Evolutionary conservation across 495 filamentous ascomycete genomes (phyloP).

Genomic region (Darksidea phi): DNA sequence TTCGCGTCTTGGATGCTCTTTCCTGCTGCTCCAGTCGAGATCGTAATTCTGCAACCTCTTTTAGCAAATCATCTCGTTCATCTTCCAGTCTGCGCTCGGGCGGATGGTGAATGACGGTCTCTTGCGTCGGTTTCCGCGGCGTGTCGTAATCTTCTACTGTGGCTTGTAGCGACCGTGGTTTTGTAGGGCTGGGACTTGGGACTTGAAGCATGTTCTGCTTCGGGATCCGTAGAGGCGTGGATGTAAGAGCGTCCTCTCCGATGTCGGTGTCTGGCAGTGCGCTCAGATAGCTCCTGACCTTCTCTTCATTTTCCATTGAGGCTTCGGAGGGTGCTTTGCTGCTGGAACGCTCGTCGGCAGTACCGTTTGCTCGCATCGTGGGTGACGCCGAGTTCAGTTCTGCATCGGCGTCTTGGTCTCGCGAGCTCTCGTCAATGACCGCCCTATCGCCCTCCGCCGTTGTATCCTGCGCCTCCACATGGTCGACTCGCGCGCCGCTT

Average conservation of each 20-base stretch:
- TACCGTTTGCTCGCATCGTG: slow-evolving; percentile 24
- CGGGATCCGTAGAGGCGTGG: slow-evolving; percentile 18
- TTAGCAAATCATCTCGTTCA: background rate
- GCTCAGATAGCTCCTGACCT: slow-evolving; percentile 33
- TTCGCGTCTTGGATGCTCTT: slow-evolving; percentile 19
- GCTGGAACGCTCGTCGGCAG: slow-evolving; percentile 5
- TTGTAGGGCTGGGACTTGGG: background rate
- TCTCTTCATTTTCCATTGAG: slow-evolving; percentile 36
- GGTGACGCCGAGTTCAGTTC: slow-evolving; percentile 17
- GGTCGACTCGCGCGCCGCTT: slow-evolving; percentile 1
- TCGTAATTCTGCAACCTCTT: slow-evolving; percentile 17
- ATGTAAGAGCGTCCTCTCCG: slow-evolving; percentile 9
- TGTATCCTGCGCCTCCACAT: slow-evolving; percentile 2
- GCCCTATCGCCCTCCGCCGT: slow-evolving; percentile 19
- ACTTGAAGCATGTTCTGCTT: slow-evolving; percentile 21
- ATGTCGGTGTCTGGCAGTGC: slow-evolving; percentile 30
- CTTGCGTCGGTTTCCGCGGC: slow-evolving; percentile 29
- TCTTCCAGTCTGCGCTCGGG: background rate
- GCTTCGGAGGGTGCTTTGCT: slow-evolving; percentile 7
- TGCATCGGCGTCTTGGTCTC: background rate
- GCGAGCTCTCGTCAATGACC: slow-evolving; percentile 8
- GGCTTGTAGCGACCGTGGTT: slow-evolving; percentile 23
- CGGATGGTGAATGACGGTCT: slow-evolving; percentile 30
- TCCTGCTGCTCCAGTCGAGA: slow-evolving; percentile 24
- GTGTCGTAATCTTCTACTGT: slow-evolving; percentile 35